Evolutionary conservation across 352 stramenopile genomes (phyloP), one percentile per base, ranked within the genome.

Genomic region (Halophytophthora batemanensis): DNA sequence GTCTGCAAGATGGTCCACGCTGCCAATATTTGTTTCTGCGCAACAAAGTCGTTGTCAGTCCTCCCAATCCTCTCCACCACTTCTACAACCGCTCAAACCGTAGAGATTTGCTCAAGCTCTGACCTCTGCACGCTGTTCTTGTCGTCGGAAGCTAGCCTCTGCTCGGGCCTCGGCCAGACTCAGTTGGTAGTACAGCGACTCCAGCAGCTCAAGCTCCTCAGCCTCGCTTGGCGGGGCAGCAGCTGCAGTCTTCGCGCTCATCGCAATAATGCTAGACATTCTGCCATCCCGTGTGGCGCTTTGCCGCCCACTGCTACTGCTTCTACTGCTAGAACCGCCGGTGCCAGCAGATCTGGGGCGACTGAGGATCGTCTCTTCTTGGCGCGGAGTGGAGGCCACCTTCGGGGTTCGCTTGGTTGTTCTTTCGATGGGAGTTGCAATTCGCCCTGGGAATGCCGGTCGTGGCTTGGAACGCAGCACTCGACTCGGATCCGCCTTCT

Each of bases 101-200:
- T 19, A 15, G 0, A 29, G 52, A 15, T 19, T 10, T 0, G 19
- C 34, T 48, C 43, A 15, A 43, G 8, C 3, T 15, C 17, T 28
- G 59, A 82, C 77, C 74, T 85, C 58, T 15, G 72, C 65, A 1
- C 43, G 45, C 19, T 80, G 53, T 38, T 88, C 70, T 62, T 88
- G 77, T 1, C 40, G 56, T 6, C 39, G 49, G 39, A 86, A 84
- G 6, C 64, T 56, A 13, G 71, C 57, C 1, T 59, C 40, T 2
- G 66, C 58, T 44, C 67, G 67, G 17, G 64, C 67, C 53, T 86
- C 70, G 1, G 60, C 52, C 10, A 83, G 73, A 31, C 70, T 76
- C 5, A 88, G 53, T 45, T 86, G 74, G 33, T 69, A 63, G 29
- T 83, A 80, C 14, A 86, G 29, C 4, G 59, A 65, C 31, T 84